Percentiles rank a stretch among this genome's conserved stretches.
These are phyloP conservation scores for Barnettozyma siamensis DNA, from an alignment of 805 yeast species.

Conservation along the genomic window DNA sequence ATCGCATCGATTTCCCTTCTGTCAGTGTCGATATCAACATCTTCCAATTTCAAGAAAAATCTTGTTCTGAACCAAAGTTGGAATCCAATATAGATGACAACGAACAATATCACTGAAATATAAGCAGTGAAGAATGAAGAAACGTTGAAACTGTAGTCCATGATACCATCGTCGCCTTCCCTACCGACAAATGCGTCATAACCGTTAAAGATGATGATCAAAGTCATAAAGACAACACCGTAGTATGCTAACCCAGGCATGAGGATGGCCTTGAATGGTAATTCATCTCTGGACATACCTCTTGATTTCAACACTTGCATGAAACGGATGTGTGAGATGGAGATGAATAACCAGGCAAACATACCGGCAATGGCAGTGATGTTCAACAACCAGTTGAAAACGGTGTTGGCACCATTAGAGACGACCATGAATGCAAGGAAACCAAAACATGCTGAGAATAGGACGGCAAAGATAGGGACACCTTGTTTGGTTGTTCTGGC, in stretches of 20 bases:
- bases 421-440: constrained; percentile 53
- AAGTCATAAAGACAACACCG: constrained; percentile 45
- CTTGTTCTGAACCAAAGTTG: constrained; percentile 47
- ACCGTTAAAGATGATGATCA: constrained; percentile 70
- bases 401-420: constrained; percentile 47
- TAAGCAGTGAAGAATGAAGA: constrained; percentile 50
- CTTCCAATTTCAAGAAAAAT: constrained; percentile 42
- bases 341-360: constrained; percentile 65
- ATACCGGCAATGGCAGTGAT: constrained; percentile 73
- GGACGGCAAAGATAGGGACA: constrained; percentile 56
- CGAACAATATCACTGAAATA: constrained; percentile 59
- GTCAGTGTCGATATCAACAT: constrained; percentile 65
- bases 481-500: constrained; percentile 46
- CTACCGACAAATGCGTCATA: constrained; percentile 34
- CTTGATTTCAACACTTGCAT: constrained; percentile 59
- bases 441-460: constrained; percentile 55
- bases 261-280: constrained; percentile 67
- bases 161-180: neutral
- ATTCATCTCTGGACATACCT: constrained; percentile 57
- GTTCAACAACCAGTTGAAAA: constrained; percentile 67
- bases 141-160: neutral
- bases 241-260: constrained; percentile 70
- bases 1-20: constrained; percentile 57
- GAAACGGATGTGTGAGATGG: constrained; percentile 66
- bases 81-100: constrained; percentile 47